Evolutionary conservation across 1,284 basidiomycete genomes (phyloP).

Genomic region (Sporisorium sorghi): DNA sequence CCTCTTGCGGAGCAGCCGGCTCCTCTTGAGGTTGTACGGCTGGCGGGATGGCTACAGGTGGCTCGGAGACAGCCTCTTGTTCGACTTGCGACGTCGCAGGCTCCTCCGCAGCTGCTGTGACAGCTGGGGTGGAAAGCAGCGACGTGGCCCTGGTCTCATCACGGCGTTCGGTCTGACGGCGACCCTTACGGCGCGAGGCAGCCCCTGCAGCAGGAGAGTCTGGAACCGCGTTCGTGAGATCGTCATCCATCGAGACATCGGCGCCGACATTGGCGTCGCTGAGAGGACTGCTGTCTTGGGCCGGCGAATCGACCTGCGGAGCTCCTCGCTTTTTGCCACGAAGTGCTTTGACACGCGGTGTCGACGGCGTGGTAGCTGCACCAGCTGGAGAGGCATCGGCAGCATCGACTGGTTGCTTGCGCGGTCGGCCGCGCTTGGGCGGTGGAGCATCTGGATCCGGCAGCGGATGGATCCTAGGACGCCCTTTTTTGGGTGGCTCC

Average conservation of each 20-base stretch:
- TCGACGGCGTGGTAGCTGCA: background rate
- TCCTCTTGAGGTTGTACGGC: background rate
- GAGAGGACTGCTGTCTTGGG: background rate
- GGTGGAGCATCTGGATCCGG: conserved; percentile 5
- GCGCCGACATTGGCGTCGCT: background rate
- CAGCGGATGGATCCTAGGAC: conserved; percentile 19
- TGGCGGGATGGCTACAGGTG: background rate
- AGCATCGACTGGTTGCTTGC: conserved; percentile 17
- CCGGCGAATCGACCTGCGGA: background rate
- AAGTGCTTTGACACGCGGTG: background rate
- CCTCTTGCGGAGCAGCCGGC: background rate
- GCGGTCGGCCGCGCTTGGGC: conserved; percentile 21
- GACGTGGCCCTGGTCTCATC: conserved; percentile 12
- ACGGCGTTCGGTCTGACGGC: background rate
- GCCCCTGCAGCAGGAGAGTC: conserved; percentile 26
- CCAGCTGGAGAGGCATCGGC: conserved; percentile 4
- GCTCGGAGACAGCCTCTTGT: background rate
- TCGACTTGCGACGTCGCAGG: background rate
- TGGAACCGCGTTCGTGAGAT: background rate
- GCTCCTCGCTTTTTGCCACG: background rate
- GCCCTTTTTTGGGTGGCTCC: conserved; percentile 14
- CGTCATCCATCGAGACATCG: background rate
- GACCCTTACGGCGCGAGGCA: conserved; percentile 21
- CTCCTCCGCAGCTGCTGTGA: conserved; percentile 3
- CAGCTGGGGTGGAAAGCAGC: conserved; percentile 15